Percentiles rank a stretch among this genome's conserved stretches.
phyloP scores from a whole-genome alignment of 441 rosid genomes.

The Caryocar brasiliense region DNA sequence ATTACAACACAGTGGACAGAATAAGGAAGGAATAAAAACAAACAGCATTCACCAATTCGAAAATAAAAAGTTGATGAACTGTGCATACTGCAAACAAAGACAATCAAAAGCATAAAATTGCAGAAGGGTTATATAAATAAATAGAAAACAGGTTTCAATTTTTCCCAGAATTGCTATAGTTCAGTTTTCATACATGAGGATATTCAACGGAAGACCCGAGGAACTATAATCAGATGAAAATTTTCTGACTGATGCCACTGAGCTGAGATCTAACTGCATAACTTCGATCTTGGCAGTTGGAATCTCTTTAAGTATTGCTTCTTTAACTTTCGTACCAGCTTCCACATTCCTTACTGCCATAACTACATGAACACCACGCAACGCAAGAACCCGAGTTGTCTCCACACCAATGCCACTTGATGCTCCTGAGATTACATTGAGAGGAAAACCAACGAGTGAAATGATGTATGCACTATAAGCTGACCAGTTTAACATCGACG shows the following conservation, averaged over 20 bases:
- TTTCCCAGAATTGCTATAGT: not conserved
- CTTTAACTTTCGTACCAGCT: constrained; percentile 25
- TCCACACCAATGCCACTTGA: constrained; percentile 35
- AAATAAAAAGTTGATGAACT: too few relatives aligned
- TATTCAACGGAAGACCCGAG: constrained; percentile 22
- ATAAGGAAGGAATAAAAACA: not conserved
- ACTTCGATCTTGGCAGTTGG: constrained; percentile 30
- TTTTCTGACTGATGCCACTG: constrained; percentile 28
- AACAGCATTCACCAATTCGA: not conserved
- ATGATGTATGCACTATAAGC: too few relatives aligned
- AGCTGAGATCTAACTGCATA: constrained; percentile 34
- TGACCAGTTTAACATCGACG: too few relatives aligned
- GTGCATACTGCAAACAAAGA: too few relatives aligned
- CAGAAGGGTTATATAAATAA: not conserved
- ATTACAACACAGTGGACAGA: too few relatives aligned
- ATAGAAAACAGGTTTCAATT: not conserved
- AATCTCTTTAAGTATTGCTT: constrained; percentile 23
- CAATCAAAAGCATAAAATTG: not conserved
- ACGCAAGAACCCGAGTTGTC: constrained; percentile 34
- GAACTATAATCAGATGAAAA: constrained; percentile 25
- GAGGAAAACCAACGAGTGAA: not conserved
- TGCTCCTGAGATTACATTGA: constrained; percentile 20
- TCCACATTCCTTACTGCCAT: constrained; percentile 37
- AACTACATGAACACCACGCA: constrained; percentile 31
- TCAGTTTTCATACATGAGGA: constrained; percentile 25